Base-by-base conservation (phyloP, 208 protist species). In the Trypanosoma lewisi region DNA sequence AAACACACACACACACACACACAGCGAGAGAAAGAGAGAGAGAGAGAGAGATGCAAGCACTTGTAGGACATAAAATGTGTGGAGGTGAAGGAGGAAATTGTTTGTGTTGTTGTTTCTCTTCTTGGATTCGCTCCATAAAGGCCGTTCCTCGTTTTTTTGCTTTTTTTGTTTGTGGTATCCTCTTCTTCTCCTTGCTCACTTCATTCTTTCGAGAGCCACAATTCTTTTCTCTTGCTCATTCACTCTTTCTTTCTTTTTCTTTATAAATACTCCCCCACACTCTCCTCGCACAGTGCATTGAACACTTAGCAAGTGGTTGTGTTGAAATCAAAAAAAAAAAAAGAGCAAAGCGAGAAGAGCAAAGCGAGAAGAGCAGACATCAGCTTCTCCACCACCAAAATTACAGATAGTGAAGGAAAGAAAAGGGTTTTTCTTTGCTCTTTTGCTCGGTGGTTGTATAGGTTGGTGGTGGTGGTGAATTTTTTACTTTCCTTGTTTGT, bases 121-220 rank as follows among this genome's bases (percentile, higher is more conserved):
- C 14, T 67, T 31, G 45, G 4, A 9, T 19, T 57, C 16, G 23
- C 7, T 17, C 14, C 7, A 21, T 55, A 57, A 14, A 53, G 41
- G 33, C 23, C 16, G 28, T 23, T 25, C 37, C 56, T 66, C 49
- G 5, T 61, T 45, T 45, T 67, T 23, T 60, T n/a, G n/a, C n/a
- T n/a, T n/a, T n/a, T n/a, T n/a, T n/a, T n/a, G n/a, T n/a, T n/a
- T n/a, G n/a, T n/a, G n/a, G n/a, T n/a, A n/a, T n/a, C n/a, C n/a
- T n/a, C n/a, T 67, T 51, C 33, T 56, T 57, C 25, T 42, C 45
- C 36, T 66, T 25, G 1, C 39, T 58, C 28, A 27, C 5, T 23
- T 27, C 5, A 31, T 56, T 47, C 27, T 53, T 59, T 39, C 3
- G 44, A 27, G 9, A 5, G 6, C 44, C 19, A 49, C 44, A 27